Conservation (phyloP, 768 basidiomycete genomes). For the Saitozyma sp. region DNA sequence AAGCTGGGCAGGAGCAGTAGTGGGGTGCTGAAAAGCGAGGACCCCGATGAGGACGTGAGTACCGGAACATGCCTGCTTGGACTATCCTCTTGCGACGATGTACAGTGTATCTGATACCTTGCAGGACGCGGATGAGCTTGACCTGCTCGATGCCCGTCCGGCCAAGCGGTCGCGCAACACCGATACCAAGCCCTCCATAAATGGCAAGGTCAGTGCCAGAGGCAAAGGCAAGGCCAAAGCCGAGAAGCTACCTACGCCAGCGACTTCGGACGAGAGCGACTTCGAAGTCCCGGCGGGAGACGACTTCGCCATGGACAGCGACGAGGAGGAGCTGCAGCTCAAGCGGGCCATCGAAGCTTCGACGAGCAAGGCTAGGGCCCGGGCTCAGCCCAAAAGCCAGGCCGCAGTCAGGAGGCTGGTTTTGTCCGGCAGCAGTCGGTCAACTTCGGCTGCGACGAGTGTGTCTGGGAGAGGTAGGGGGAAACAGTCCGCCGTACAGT, state of each 20-base stretch:
- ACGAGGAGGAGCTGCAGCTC: conserved; percentile 38
- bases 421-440: too few relatives aligned
- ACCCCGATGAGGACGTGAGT: conserved; percentile 11
- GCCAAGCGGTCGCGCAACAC: background rate
- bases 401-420: too few relatives aligned
- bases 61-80: background rate
- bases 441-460: too few relatives aligned
- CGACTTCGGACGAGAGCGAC: conserved; percentile 13
- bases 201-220: conserved; percentile 15
- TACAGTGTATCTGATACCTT: background rate
- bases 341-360: conserved; percentile 23
- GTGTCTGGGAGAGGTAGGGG: too few relatives aligned
- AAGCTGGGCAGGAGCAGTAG: conserved; percentile 16
- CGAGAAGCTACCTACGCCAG: background rate
- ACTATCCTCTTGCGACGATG: background rate
- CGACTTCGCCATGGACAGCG: conserved; percentile 43
- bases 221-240: conserved; percentile 26
- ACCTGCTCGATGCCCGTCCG: background rate
- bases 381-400: too few relatives aligned
- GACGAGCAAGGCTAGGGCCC: background rate
- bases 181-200: conserved; percentile 4
- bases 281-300: conserved; percentile 8
- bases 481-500: too few relatives aligned
- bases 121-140: background rate
- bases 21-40: conserved; percentile 17